phyloP scores from a whole-genome alignment of 2,329 filamentous ascomycete species.

The Thelonectria blattea region DNA sequence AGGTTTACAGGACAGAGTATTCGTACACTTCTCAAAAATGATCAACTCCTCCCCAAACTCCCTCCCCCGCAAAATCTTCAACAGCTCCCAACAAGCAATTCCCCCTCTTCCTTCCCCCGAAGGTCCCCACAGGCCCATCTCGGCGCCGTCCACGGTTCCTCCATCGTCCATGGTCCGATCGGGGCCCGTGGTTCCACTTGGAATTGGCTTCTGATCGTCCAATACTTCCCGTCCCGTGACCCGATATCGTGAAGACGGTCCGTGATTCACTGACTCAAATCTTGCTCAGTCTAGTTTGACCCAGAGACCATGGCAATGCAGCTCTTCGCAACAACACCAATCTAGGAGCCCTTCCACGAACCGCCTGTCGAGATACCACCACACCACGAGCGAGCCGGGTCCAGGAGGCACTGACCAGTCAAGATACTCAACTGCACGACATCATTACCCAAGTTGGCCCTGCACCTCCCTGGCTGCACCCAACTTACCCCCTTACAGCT shows the following conservation, averaged over 20 bases:
- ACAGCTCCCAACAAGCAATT: background rate
- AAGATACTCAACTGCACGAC: slow-evolving; percentile 2
- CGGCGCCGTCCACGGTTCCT: slow-evolving; percentile 28
- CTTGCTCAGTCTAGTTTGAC: background rate
- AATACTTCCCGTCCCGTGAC: slow-evolving; percentile 34
- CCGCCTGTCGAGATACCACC: background rate
- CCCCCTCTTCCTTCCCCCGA: background rate
- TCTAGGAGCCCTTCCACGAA: background rate
- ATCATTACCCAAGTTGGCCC: background rate
- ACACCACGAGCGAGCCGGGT: background rate
- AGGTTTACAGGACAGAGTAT: no score
- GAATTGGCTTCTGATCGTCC: slow-evolving; percentile 22
- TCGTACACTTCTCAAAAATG: background rate
- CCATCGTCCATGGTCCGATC: slow-evolving; percentile 33
- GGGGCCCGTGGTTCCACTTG: slow-evolving; percentile 38
- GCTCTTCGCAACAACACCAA: background rate
- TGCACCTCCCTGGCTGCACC: no score
- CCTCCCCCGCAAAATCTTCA: background rate
- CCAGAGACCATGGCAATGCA: slow-evolving; percentile 5
- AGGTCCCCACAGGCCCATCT: slow-evolving; percentile 24
- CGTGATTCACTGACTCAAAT: slow-evolving; percentile 30
- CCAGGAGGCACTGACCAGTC: background rate
- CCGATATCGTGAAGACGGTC: slow-evolving; percentile 27
- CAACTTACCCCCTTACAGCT: background rate
- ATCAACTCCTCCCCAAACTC: background rate